A percentile compares a stretch with the other conserved stretches of the same genome.
Evolutionary conservation across 78 protist species (phyloP).

Genomic region (Dictyostelium capitatum): DNA sequence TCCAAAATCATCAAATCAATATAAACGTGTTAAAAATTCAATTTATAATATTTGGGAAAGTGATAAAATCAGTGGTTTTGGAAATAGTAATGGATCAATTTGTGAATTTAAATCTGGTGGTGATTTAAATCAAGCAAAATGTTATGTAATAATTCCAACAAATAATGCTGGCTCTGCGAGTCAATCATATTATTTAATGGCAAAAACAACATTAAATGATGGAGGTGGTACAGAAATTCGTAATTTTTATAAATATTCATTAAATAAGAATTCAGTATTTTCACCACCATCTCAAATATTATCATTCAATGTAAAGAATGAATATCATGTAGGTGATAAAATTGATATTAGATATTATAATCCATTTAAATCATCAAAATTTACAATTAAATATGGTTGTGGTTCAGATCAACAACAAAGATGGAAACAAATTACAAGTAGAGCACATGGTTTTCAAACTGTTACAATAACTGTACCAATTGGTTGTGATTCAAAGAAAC

Average conservation of each 20-base stretch:
- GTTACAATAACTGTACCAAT: background rate
- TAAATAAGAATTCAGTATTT: background rate
- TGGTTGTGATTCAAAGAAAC: background rate
- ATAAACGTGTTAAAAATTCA: background rate
- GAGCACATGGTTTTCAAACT: conserved; percentile 12
- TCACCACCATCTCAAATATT: background rate
- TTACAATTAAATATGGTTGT: conserved; percentile 24
- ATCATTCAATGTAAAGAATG: background rate
- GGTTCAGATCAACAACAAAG: background rate
- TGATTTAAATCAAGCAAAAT: too few species aligned
- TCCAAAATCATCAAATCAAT: background rate
- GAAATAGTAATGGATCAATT: background rate
- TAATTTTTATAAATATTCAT: background rate
- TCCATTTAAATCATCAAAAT: background rate
- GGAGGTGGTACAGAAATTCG: background rate
- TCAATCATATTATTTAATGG: too few species aligned
- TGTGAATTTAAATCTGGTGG: too few species aligned
- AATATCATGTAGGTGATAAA: background rate
- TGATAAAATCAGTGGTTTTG: background rate
- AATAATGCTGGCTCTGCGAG: too few species aligned
- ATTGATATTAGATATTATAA: conserved; percentile 17
- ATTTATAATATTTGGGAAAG: conserved; percentile 6
- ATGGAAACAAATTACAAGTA: background rate
- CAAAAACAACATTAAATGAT: too few species aligned
- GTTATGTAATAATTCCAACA: too few species aligned